These are phyloP conservation scores for Athelia psychrophila DNA, from an alignment of 1,284 basidiomycete genomes.

Conservation along the genomic window DNA sequence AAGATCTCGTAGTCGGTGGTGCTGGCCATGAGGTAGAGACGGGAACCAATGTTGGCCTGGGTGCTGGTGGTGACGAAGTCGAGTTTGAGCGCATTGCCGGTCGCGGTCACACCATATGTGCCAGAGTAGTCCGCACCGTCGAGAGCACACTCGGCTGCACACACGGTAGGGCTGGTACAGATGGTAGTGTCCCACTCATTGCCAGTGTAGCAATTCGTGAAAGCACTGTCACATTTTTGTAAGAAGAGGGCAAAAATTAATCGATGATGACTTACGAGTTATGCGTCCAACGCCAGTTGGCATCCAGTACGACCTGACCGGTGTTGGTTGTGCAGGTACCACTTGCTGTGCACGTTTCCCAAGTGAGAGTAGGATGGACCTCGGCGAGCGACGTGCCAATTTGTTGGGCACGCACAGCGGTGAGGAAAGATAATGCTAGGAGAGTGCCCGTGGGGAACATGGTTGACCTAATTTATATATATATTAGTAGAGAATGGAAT, in stretches of 20 bases:
- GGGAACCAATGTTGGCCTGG: slow-evolving; percentile 51
- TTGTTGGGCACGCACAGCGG: slow-evolving; percentile 33
- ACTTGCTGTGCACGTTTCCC: slow-evolving; percentile 35
- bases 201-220: slow-evolving; percentile 56
- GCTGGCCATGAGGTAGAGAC: slow-evolving; percentile 49
- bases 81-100: slow-evolving; percentile 40
- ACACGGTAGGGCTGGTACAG: slow-evolving; percentile 43
- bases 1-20: slow-evolving; percentile 45
- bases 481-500: no score
- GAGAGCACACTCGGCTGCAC: slow-evolving; percentile 43
- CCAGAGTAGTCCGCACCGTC: slow-evolving; percentile 40
- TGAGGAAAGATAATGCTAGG: slow-evolving; percentile 27
- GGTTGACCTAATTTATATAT: no score
- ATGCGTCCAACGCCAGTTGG: slow-evolving; percentile 56
- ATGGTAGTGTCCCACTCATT: slow-evolving; percentile 47
- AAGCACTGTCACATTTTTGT: slow-evolving; percentile 15
- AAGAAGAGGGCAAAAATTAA: background rate
- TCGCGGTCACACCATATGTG: slow-evolving; percentile 35
- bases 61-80: slow-evolving; percentile 42
- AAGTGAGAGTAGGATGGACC: slow-evolving; percentile 37
- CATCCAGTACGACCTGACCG: slow-evolving; percentile 40
- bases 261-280: slow-evolving; percentile 13
- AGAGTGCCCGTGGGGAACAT: slow-evolving; percentile 30
- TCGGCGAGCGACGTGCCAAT: slow-evolving; percentile 37
- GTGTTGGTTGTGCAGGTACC: slow-evolving; percentile 34